Base-by-base conservation (phyloP, 108 stramenopile species). In the Cyclotella choctawhatcheeana region DNA sequence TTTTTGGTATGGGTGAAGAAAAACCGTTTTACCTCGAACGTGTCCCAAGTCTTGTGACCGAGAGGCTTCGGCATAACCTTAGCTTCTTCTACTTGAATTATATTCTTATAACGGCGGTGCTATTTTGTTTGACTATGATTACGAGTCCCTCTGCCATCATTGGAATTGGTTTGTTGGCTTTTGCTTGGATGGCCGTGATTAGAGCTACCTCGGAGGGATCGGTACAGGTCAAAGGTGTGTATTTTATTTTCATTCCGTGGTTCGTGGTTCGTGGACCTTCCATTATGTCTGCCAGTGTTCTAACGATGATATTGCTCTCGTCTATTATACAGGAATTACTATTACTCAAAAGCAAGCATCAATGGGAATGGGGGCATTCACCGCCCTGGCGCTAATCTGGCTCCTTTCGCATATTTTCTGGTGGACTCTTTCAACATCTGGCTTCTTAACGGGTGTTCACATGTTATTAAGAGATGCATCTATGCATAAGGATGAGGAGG, bases 401-500 rank as follows among this genome's bases (percentile, higher is more conserved):
- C 61, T 96, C 16, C 58, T 96, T 43, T 67, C 76, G 18, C 73
- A 84, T 44, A 83, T 96, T 25, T 93, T 96, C 64, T 96, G 95
- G 95, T 92, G 86, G 88, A 85, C 95, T 20, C 40, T 93, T 25
- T 84, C 79, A 56, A 88, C 87, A 5, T 87, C 87, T 21, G 95
- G 92, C 10, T 92, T 93, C 73, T 69, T 93, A 52, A 76, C 88
- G 17, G 68, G 78, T 35, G 59, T 82, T 2, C 95, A 96, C 78
- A 88, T 89, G 7, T 60, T 86, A 21, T 76, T 96, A 30, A 60
- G 95, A 34, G 95, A 96, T 75, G 95, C 95, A 0, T 83, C 81
- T 20, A 89, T 96, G 91, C 95, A 96, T 67, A 91, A 93, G 80
- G 94, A 96, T 81, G 86, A 88, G 48, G 88, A 87, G 50, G 95